These are phyloP conservation scores for Castanea crenata DNA, from an alignment of 306 rosid genomes.

Conservation along the genomic window DNA sequence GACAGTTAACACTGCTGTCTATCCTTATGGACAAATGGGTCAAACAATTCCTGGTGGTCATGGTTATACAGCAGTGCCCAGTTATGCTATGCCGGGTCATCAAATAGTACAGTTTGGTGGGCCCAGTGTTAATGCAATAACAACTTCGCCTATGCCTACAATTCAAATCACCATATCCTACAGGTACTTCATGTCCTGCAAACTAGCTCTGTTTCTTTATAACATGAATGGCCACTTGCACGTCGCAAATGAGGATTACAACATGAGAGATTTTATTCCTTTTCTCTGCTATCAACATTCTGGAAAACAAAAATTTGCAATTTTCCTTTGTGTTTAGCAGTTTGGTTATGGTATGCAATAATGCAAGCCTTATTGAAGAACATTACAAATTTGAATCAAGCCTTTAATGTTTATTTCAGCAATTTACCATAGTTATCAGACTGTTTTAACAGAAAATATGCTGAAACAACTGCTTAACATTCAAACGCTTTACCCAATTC, in stretches of 20 bases:
- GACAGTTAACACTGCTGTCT: slow-evolving; percentile 50
- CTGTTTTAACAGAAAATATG: background rate
- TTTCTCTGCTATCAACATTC: background rate
- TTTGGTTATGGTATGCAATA: background rate
- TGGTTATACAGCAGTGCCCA: slow-evolving; percentile 69
- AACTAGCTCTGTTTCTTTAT: background rate
- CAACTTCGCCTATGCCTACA: slow-evolving; percentile 73
- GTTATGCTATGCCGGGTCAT: slow-evolving; percentile 77
- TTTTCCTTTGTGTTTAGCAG: background rate
- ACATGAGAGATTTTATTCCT: background rate
- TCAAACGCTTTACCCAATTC: background rate
- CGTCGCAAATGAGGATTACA: background rate
- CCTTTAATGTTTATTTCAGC: background rate
- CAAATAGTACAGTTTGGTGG: slow-evolving; percentile 83
- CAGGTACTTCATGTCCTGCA: slow-evolving; percentile 50
- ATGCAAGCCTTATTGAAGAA: background rate
- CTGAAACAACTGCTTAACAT: background rate
- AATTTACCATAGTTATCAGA: background rate
- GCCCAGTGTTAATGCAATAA: slow-evolving; percentile 64
- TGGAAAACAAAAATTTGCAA: background rate
- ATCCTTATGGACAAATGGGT: slow-evolving; percentile 85
- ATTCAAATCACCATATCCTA: slow-evolving; percentile 81
- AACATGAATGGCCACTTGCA: background rate
- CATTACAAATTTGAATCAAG: background rate
- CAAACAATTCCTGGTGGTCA: slow-evolving; percentile 76